Evolutionary conservation across 345 rosid genomes (phyloP), one percentile per base, ranked within the genome.

Genomic region (Sonneratia caseolaris): DNA sequence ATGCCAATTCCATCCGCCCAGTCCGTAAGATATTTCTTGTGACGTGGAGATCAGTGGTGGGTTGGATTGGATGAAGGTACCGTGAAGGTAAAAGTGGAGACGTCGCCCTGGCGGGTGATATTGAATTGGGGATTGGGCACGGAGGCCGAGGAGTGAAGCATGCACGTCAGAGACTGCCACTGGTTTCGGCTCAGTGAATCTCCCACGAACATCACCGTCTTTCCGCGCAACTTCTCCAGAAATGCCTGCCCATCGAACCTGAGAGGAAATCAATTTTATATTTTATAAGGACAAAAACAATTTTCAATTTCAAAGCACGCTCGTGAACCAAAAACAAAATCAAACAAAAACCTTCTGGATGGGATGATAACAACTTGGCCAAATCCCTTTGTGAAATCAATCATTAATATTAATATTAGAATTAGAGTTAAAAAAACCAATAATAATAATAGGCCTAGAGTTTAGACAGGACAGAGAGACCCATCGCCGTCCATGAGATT

Each of bases 161-260:
- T 79, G 81, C 94, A 90, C 4, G 90, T 85, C 76, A 92, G 78
- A 5, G 98, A 92, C 47, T 87, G 89, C 94, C 92, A 92, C 68
- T 92, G 96, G 70, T 89, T 89, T 18, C 86, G 74, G 75, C 93
- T 89, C 2, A 89, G 79, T 1, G 96, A 92, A 71, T 92, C 98
- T 48, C 98, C 98, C 8, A 88, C 89, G 38, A 90, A 90, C 90
- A 88, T 82, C 53, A 92, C 80, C 19, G 80, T 84, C 81, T 88
- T 90, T 68, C 96, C 94, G 72, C 73, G 82, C 37, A 81, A 73
- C 76, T 51, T 84, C 74, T 79, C 73, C 77, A 92, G 56, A 61
- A 90, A 85, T 15, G 76, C 75, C 37, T n/a, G n/a, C 1, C 89
- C 96, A 70, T 87, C 56, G 38, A 90, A 92, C 74, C 98, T 92